Percentiles rank a stretch among this genome's conserved stretches.
These are phyloP conservation scores for Myxozyma monticola DNA, from an alignment of 805 yeast species.

Conservation along the genomic window DNA sequence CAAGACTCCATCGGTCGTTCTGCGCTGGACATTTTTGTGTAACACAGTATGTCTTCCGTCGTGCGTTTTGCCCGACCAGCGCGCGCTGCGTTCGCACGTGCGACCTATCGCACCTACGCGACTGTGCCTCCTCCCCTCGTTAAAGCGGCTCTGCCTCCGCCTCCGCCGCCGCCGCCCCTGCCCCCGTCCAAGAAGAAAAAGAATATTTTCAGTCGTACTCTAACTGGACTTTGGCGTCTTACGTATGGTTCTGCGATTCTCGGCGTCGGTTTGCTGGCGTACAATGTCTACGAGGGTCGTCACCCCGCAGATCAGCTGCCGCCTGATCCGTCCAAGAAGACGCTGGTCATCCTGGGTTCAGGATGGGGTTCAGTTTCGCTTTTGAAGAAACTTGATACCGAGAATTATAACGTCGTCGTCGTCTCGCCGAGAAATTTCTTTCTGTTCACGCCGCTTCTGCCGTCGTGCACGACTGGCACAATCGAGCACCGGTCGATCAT, in stretches of 20 bases:
- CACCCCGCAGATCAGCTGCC: conserved; percentile 43
- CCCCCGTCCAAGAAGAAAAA: too few relatives aligned
- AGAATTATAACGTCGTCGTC: conserved; percentile 82
- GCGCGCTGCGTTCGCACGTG: too few relatives aligned
- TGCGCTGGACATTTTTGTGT: too few relatives aligned
- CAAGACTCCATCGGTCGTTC: too few relatives aligned
- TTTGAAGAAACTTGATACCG: conserved; percentile 79
- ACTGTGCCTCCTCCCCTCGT: too few relatives aligned
- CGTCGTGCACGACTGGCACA: conserved; percentile 93
- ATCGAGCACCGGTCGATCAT: conserved; percentile 82
- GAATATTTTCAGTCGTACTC: too few relatives aligned
- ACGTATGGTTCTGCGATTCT: conserved; percentile 22
- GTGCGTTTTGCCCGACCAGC: too few relatives aligned
- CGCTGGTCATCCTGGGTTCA: conserved; percentile 71
- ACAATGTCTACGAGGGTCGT: conserved; percentile 39
- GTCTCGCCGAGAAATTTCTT: conserved; percentile 92
- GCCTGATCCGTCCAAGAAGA: conserved; percentile 62
- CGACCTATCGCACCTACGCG: too few relatives aligned
- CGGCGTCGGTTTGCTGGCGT: conserved; percentile 30
- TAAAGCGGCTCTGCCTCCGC: too few relatives aligned
- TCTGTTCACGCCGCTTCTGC: conserved; percentile 89
- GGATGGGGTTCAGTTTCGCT: conserved; percentile 95
- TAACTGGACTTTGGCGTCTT: conserved; percentile 24
- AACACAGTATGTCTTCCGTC: too few relatives aligned
- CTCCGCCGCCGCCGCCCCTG: too few relatives aligned